Evolutionary conservation across 768 basidiomycete genomes (phyloP).

Genomic region (Suillus bovinus): DNA sequence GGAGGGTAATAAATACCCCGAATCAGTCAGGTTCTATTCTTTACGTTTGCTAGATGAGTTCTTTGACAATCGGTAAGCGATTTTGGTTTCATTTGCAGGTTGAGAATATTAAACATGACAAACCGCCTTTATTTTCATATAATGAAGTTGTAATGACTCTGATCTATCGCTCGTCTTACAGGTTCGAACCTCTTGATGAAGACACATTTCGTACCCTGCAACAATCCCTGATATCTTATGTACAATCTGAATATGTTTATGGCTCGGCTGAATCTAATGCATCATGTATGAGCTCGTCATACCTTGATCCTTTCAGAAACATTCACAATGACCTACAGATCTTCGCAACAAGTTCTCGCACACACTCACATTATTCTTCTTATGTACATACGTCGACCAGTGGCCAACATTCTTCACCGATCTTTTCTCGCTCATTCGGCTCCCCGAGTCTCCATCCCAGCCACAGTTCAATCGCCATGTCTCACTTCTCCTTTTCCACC

Average conservation of each 20-base stretch:
- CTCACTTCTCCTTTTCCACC: constrained; percentile 85
- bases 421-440: constrained; percentile 71
- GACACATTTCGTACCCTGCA: constrained; percentile 72
- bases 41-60: constrained; percentile 81
- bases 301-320: constrained; percentile 12
- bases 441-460: constrained; percentile 53
- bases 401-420: constrained; percentile 86
- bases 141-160: constrained; percentile 3
- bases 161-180: constrained; percentile 26
- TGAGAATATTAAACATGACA: not conserved
- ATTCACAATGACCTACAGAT: constrained; percentile 45
- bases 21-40: constrained; percentile 78
- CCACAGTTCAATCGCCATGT: constrained; percentile 80
- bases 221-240: constrained; percentile 77
- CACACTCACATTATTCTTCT: constrained; percentile 85
- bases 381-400: constrained; percentile 82
- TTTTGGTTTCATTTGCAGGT: not conserved
- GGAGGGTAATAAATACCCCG: constrained; percentile 69
- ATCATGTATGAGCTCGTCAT: constrained; percentile 61
- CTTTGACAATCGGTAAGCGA: constrained; percentile 75
- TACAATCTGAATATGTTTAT: constrained; percentile 84
- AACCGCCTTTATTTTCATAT: not conserved
- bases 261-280: constrained; percentile 83
- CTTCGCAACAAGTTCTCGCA: constrained; percentile 95
- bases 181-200: constrained; percentile 67